Evolutionary conservation across 106 monocot species (phyloP), one percentile per base, ranked within the genome.

Genomic region (Dendrobium huoshanense): DNA sequence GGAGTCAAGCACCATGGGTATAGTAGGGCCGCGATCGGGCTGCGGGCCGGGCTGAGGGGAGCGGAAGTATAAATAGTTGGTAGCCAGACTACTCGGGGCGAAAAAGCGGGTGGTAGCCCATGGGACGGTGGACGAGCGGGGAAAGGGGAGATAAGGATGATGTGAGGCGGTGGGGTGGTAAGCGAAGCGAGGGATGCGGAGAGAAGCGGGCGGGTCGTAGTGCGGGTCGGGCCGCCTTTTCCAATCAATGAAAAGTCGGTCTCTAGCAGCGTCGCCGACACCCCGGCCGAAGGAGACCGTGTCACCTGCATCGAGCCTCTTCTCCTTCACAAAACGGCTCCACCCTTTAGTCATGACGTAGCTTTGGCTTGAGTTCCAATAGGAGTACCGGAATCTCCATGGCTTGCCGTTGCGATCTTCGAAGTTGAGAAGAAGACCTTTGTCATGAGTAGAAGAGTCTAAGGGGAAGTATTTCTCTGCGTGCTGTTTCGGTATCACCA

Each of bases 361-460:
- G 88, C 92, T 92, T 88, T 96, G 96, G 91, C 96, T 96, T 84
- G 90, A 90, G 90, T 92, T 94, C 96, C 96, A 96, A 92, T 96
- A 96, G 58, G 96, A 96, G 86, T 96, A 96, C 19, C 96, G 88
- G 86, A 96, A 96, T 24, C 91, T 78, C 96, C 96, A 96, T 5
- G 87, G 88, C 83, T 94, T 94, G 20, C 96, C 92, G 5, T 75
- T 86, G 10, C 87, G 77, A 84, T 96, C 96, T 84, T 96, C 96
- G 75, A 96, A 96, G 87, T 75, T 86, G n/a, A 94, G 84, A 25
- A 92, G 88, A 19, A 91, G 80, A 4, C 94, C 94, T 72, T 94
- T 96, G 78, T 88, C 93, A 77, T 90, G 82, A 40, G 81, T 77
- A 15, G 90, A 19, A 5, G 86, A 17, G 83, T 92, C 90, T 1